Base-by-base conservation (phyloP, 805 yeast species). In the Candida awuae region DNA sequence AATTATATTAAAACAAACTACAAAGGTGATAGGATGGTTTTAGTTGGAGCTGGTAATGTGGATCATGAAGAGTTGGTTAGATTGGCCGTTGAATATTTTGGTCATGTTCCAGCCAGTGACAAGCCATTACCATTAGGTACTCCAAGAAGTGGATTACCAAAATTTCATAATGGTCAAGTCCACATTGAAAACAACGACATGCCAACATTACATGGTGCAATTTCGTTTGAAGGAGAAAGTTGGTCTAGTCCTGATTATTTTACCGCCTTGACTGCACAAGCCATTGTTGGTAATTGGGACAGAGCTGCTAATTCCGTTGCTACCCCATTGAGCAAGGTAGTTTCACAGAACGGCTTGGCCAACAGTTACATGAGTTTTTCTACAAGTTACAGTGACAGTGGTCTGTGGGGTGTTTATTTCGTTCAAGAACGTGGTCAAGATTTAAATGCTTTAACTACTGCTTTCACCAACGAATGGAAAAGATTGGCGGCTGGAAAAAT, bases 211-310 rank as follows among this genome's bases (percentile, higher is more conserved):
- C 94, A 92, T 62, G 75, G 88, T 39, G 98, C 96, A 4, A 65
- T 92, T 38, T 92, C 96, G 10, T 80, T 92, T n/a, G 97, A 92
- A 67, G 97, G 99, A 52, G 96, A 88, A 18, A 81, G 95, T 28
- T 92, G 99, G 99, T 81, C 84, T 27, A 85, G 92, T 3, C 86
- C 94, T 9, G 97, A 92, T 59, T 92, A 88, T 65, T 88, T 87
- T 68, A 82, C 94, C 15, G 96, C 95, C 0, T 71, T 94, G 29
- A 95, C 90, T 1, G 94, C 97, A 6, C 97, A 92, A 66, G 96
- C 97, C 9, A 82, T 92, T 42, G 81, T 92, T 32, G 98, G 98
- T 28, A 84, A 87, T 53, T 92, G 97, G 97, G 97, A 92, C 61
- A 77, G 98, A 56, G 80, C 95, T 6, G 65, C 82, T 43, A 95